phyloP scores from a whole-genome alignment of 257 asterid genomes.

The Nicotiana undulata region DNA sequence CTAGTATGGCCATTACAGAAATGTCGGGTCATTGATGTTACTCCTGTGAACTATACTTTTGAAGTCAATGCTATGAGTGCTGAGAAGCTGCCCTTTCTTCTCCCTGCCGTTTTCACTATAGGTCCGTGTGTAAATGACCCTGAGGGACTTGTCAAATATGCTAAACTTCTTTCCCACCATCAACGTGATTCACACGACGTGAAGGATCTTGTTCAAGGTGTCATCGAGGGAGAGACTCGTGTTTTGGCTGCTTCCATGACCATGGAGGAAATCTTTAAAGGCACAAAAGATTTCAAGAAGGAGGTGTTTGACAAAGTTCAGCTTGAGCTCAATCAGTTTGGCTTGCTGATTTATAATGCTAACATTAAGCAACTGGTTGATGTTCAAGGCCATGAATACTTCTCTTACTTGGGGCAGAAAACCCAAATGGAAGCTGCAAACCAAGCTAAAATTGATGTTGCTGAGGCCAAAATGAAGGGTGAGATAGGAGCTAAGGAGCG shows the following conservation, averaged over 20 bases:
- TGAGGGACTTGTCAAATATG: constrained; percentile 38
- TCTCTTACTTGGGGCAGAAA: constrained; percentile 61
- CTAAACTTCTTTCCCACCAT: constrained; percentile 51
- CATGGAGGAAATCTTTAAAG: constrained; percentile 52
- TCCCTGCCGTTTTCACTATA: constrained; percentile 68
- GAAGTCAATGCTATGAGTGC: constrained; percentile 75
- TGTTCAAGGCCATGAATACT: constrained; percentile 56
- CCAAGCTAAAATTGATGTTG: constrained; percentile 49
- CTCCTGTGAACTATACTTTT: constrained; percentile 63
- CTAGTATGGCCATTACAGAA: constrained; percentile 54
- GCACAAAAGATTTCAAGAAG: constrained; percentile 51
- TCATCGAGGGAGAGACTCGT: constrained; percentile 67
- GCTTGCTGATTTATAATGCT: constrained; percentile 51
- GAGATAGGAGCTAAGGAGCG: constrained; percentile 45
- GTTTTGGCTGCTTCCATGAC: constrained; percentile 66
- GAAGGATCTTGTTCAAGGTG: constrained; percentile 49
- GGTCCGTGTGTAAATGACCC: constrained; percentile 40
- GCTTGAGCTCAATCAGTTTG: constrained; percentile 54
- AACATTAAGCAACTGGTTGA: constrained; percentile 65
- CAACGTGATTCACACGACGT: constrained; percentile 48
- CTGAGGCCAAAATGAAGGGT: constrained; percentile 68
- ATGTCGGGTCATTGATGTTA: constrained; percentile 32
- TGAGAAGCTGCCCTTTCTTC: constrained; percentile 61
- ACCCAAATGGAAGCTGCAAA: constrained; percentile 67
- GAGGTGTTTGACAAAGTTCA: constrained; percentile 64